Conservation (phyloP, 345 rosid species). For the Turritis glabra region DNA sequence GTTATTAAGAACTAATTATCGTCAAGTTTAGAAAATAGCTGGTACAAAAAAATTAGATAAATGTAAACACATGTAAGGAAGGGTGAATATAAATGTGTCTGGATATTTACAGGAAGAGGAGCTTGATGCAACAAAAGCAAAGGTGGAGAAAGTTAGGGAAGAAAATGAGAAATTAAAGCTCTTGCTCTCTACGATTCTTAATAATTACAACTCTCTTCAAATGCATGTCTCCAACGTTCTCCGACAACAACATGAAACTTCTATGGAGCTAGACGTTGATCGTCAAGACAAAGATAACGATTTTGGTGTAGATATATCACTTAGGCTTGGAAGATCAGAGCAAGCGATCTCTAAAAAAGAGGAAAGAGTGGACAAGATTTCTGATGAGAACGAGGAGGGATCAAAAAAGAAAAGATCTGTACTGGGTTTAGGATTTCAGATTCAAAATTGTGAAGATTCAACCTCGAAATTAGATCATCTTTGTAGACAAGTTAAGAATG, state of each 20-base stretch:
- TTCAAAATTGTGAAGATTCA: conserved; percentile 32
- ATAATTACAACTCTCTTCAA: conserved; percentile 51
- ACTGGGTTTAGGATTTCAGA: conserved; percentile 43
- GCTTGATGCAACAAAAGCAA: conserved; percentile 46
- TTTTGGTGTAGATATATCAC: conserved; percentile 41
- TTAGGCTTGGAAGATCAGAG: conserved; percentile 48
- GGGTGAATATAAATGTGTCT: not conserved
- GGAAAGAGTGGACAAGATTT: conserved; percentile 6
- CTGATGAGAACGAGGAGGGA: not conserved
- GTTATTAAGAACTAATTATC: too few species aligned
- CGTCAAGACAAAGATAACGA: conserved; percentile 24
- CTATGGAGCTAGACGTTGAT: conserved; percentile 45
- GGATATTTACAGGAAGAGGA: conserved; percentile 35
- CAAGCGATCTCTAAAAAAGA: not conserved
- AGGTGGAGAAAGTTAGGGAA: conserved; percentile 45
- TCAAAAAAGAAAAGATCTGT: conserved; percentile 25
- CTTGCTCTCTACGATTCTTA: conserved; percentile 36
- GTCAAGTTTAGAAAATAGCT: not conserved
- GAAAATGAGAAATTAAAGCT: conserved; percentile 51
- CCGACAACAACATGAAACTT: conserved; percentile 36
- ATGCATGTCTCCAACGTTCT: conserved; percentile 35
- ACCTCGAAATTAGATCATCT: conserved; percentile 21
- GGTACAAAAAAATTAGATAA: not conserved
- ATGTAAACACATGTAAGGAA: not conserved
- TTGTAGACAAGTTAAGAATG: conserved; percentile 27